Conservation (phyloP, 768 basidiomycete genomes). For the Phaeotremella skinneri region DNA sequence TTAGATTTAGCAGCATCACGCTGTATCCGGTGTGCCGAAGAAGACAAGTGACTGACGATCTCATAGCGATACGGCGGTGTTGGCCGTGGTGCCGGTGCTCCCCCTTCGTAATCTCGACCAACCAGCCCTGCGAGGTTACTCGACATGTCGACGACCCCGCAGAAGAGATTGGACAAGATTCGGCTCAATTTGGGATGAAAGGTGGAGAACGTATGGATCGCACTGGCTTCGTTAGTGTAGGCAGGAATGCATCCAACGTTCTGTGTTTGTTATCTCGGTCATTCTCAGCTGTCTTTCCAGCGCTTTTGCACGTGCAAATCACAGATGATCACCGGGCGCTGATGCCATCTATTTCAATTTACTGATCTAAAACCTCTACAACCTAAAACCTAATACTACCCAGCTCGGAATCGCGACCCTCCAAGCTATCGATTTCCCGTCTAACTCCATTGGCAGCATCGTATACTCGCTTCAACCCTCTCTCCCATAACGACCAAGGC, state of each 20-base stretch:
- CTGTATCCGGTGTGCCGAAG: too few relatives aligned
- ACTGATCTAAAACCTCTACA: not conserved
- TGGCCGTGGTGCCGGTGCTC: constrained; percentile 52
- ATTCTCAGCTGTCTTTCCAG: too few relatives aligned
- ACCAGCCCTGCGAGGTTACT: not conserved
- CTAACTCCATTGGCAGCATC: constrained; percentile 1
- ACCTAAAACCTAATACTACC: not conserved
- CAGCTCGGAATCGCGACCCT: not conserved
- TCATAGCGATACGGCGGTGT: constrained; percentile 50
- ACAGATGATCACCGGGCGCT: too few relatives aligned
- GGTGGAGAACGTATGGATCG: constrained; percentile 2
- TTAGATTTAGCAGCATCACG: not conserved
- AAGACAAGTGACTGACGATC: constrained; percentile 12
- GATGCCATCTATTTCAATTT: not conserved
- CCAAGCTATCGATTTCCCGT: not conserved
- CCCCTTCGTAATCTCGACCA: constrained; percentile 43
- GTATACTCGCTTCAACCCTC: constrained; percentile 19
- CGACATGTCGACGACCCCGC: not conserved
- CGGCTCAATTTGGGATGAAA: not conserved
- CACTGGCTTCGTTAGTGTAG: not conserved
- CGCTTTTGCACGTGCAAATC: too few relatives aligned
- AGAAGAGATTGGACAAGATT: not conserved
- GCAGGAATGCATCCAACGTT: constrained; percentile 5
- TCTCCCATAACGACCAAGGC: constrained; percentile 38
- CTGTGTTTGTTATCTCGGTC: not conserved